Evolutionary conservation across 805 yeast genomes (phyloP), one percentile per base, ranked within the genome.

Genomic region (Candida ovalis): DNA sequence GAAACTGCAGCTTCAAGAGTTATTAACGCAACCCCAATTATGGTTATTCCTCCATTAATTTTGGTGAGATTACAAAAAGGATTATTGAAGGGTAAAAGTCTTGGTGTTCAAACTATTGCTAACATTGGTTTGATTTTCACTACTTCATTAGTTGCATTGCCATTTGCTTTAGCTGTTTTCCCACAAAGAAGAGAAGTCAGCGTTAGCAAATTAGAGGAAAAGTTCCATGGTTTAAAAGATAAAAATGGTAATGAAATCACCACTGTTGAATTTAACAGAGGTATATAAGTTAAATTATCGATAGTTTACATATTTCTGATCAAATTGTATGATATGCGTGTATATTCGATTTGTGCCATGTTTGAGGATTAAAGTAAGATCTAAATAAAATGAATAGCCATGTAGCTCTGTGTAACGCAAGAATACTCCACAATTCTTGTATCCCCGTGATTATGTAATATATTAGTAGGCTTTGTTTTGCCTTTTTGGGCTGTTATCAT

Each of bases 1-100:
- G 98, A 94, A 69, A 94, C 99, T 10, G 98, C 97, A 2, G 82
- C 91, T 28, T 87, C 96, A 40, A 76, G 99, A 63, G 96, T 94
- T 40, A 86, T 92, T 57, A 94, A 90, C 60, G 97, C 98, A 17
- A 87, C 99, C 0, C 99, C 99, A 18, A 79, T 94, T 59, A 94
- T 94, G 99, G 99, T 88, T 19, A 67, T 94, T 5, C 99, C 99
- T 1, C 97, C 99, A 2, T 75, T 94, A 59, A 62, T 88, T 24
- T 75, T 94, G 39, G 89, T 90, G 41, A 80, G 75, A 64, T 72
- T 94, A 54, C 97, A 94, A 70, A 78, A 77, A 55, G 75, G 84
- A 1, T 62, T 84, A 17, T 73, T 91, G 53, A 82, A 78, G 60
- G 86, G 87, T 30, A 86, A 81, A 63, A 77, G 91, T 7, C 67